Evolutionary conservation across 805 yeast genomes (phyloP), one percentile per base, ranked within the genome.

Genomic region (Candida boleticola): DNA sequence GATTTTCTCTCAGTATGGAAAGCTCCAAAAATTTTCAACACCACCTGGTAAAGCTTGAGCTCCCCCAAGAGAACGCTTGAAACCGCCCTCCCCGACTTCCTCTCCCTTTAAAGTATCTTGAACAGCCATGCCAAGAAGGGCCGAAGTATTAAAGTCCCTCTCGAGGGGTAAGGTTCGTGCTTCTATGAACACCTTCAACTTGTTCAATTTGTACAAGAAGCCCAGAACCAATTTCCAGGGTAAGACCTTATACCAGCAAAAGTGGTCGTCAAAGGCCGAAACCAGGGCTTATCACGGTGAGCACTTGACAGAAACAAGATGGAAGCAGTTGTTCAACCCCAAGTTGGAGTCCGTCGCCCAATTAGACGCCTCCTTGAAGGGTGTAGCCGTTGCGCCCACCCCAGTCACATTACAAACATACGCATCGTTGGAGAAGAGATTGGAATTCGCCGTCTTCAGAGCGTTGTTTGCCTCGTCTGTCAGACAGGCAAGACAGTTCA

Each of bases 241-340:
- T 3, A 77, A 78, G 64, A 80, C 95, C n/a, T 71, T 88, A 45
- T 93, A 75, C 66, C 96, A 88, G 65, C 96, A 92, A 64, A 89
- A 89, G 66, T 93, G 96, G 92, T 67, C 75, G 5, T 83, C 97
- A 39, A 92, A 93, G 63, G 84, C 81, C 59, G 97, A 90, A 59
- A 83, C 97, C 5, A 80, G 99, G 66, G 84, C 92, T 1, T 92
- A 92, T 63, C 99, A 92, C 61, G 99, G 99, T 53, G 98, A 93
- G 57, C 88, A 85, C 60, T 63, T 92, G 42, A 85, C 92, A 1
- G 99, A 93, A 61, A 70, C 79, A 16, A 80, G 90, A 58, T 86
- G 89, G 83, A 84, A 85, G 58, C 66, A 80, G 6, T 63, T 76
- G 38, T 90, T 92, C 67, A 70, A 80, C 41, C 77, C 80, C 19